Evolutionary conservation across 768 basidiomycete species (phyloP), one percentile per base, ranked within the genome.

Genomic region (Auriculariales sp.): DNA sequence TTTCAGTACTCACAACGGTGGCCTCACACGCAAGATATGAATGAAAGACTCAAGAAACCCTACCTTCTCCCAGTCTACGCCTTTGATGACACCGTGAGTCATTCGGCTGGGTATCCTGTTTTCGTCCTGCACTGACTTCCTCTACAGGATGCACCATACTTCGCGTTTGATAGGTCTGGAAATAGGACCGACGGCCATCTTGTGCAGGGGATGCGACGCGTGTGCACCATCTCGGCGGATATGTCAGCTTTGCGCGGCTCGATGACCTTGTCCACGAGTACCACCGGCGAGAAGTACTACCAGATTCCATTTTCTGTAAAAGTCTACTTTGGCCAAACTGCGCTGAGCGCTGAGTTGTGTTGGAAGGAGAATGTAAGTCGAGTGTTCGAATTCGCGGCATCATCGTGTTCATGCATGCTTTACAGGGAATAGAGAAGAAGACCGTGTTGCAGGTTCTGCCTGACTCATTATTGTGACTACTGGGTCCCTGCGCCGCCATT

Each of bases 321-420:
- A 15, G 27, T 50, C 17, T 30, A 24, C 28, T 24, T 50, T 15
- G 49, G 49, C 25, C 34, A 39, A 17, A 50, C 49, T 9, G 28
- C 33, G 49, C 36, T 50, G 4, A 28, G 36, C 14, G 49, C 49
- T n/a, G 36, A 39, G 22, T 25, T 50, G 22, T 15, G n/a, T 9
- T 50, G 49, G 49, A 22, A 42, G 11, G 49, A 50, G 12, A 50
- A 50, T 27, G 49, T 50, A 29, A 24, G 49, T 5, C 46, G n/a
- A n/a, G n/a, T n/a, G n/a, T n/a, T n/a, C n/a, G n/a, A n/a, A n/a
- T n/a, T n/a, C n/a, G n/a, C n/a, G n/a, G n/a, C n/a, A n/a, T n/a
- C n/a, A n/a, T n/a, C n/a, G n/a, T n/a, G n/a, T n/a, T n/a, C n/a
- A n/a, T n/a, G n/a, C n/a, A n/a, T n/a, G n/a, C n/a, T n/a, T n/a